Percentiles rank a stretch among this genome's conserved stretches.
Evolutionary conservation across 331 rosid species (phyloP).

Genomic region (Acacia pycnantha): DNA sequence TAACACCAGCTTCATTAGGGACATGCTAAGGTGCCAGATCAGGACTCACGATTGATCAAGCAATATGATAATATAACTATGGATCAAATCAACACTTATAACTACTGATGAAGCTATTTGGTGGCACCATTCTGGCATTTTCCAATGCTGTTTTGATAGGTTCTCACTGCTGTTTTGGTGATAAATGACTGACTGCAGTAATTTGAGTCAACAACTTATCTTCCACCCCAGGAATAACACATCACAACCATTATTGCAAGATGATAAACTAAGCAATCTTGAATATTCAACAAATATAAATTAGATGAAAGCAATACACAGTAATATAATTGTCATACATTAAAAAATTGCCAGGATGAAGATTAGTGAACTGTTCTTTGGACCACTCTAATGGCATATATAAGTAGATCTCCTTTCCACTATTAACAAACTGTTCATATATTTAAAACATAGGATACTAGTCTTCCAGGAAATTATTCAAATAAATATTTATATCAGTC

Average conservation of each 20-base stretch:
- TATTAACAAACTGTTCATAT: background rate
- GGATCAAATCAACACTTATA: background rate
- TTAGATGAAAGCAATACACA: background rate
- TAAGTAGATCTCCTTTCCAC: background rate
- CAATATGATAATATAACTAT: background rate
- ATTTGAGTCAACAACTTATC: background rate
- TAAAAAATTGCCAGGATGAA: background rate
- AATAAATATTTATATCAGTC: background rate
- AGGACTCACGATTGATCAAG: background rate
- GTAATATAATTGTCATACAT: background rate
- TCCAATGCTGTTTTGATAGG: background rate
- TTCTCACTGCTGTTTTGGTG: background rate
- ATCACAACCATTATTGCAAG: background rate
- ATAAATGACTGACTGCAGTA: background rate
- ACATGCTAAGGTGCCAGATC: background rate
- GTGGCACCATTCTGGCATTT: background rate
- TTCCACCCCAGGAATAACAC: background rate
- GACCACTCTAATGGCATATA: background rate
- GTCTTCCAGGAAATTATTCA: background rate
- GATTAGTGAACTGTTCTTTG: background rate
- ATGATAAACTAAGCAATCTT: background rate
- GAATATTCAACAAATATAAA: background rate
- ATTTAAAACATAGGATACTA: background rate
- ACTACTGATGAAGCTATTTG: conserved; percentile 19
- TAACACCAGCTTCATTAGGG: background rate